Evolutionary conservation across 108 stramenopile species (phyloP).

Genomic region (Nitzschia sp.): DNA sequence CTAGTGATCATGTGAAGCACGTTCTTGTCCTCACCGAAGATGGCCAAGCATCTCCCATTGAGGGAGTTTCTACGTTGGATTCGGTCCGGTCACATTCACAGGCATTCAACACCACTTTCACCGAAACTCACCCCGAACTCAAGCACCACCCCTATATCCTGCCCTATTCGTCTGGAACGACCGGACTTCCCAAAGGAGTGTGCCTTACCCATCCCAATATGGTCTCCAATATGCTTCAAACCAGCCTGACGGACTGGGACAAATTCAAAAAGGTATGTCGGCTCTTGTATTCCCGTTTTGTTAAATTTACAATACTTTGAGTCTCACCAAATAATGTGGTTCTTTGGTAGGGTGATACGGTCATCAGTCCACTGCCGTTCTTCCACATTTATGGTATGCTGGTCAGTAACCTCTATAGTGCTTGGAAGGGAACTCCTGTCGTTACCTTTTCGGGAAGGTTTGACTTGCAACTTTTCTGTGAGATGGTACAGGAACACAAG

Average conservation of each 20-base stretch:
- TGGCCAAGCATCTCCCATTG: slow-evolving; percentile 43
- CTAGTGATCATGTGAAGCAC: slow-evolving; percentile 47
- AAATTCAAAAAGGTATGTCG: no score
- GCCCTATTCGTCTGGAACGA: slow-evolving; percentile 92
- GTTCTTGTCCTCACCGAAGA: slow-evolving; percentile 69
- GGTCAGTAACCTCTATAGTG: slow-evolving; percentile 55
- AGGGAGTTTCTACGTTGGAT: slow-evolving; percentile 51
- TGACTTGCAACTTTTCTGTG: slow-evolving; percentile 74
- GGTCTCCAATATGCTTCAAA: slow-evolving; percentile 70
- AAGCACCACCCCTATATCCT: slow-evolving; percentile 64
- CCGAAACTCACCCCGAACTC: slow-evolving; percentile 46
- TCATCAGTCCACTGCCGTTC: slow-evolving; percentile 85
- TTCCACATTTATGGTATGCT: slow-evolving; percentile 91
- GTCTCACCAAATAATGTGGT: background rate
- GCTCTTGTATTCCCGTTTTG: background rate
- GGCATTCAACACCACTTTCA: slow-evolving; percentile 35
- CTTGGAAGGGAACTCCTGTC: slow-evolving; percentile 66
- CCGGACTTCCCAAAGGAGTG: slow-evolving; percentile 96
- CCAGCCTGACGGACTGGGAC: slow-evolving; percentile 61
- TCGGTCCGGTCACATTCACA: slow-evolving; percentile 38
- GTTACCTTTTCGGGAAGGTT: slow-evolving; percentile 78
- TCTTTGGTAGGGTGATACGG: slow-evolving; percentile 45
- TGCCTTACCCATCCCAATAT: slow-evolving; percentile 82
- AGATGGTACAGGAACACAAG: slow-evolving; percentile 62
- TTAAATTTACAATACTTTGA: background rate